Base-by-base conservation (phyloP, 2,329 filamentous ascomycete species). In the Stagonosporopsis vannaccii region DNA sequence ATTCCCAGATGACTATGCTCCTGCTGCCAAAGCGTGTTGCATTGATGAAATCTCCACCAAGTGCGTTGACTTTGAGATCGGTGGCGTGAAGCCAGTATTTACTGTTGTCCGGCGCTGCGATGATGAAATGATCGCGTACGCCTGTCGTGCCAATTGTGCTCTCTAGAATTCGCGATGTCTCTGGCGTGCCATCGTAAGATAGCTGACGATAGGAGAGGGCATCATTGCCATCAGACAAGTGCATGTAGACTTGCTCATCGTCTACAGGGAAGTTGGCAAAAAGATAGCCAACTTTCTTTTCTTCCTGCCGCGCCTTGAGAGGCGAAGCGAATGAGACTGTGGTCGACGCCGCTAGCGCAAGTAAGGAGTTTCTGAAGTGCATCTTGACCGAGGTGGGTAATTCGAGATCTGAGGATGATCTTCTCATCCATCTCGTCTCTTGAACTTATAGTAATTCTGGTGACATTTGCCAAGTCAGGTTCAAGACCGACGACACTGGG, bases 161-260 rank as follows among this genome's bases (percentile, higher is more conserved):
- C 17, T 56, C 52, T 30, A 56, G 15, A 13, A 56, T 56, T 9
- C 46, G 25, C 23, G 52, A 17, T 12, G 46, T 56, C 28, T 41
- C 41, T 11, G 28, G 35, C 9, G 52, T 56, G 9, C 52, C 46
- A 20, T 56, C 52, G 28, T 50, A 50, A 5, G 52, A 56, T 11
- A 56, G 22, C 17, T 56, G 52, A 1, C 28, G 35, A 17, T 56
- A 56, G 0, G 52, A 56, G 2, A 56, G 46, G 3, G 52, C 52
- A 15, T 56, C 39, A 17, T 56, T 56, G n/a, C 46, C 52, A 17
- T 50, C 40, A 2, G 52, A 56, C 6, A 56, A 23, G 23, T 56
- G 52, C 52, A 56, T 56, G 36, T 56, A 56, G 35, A 56, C 46
- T 42, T 56, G 52, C 19, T 56, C 52, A 46, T 51, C 52, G 11